A percentile compares a stretch with the other conserved stretches of the same genome.
These are phyloP conservation scores for Xerocomus brunneocitrinus DNA, from an alignment of 768 basidiomycete species.

Conservation along the genomic window DNA sequence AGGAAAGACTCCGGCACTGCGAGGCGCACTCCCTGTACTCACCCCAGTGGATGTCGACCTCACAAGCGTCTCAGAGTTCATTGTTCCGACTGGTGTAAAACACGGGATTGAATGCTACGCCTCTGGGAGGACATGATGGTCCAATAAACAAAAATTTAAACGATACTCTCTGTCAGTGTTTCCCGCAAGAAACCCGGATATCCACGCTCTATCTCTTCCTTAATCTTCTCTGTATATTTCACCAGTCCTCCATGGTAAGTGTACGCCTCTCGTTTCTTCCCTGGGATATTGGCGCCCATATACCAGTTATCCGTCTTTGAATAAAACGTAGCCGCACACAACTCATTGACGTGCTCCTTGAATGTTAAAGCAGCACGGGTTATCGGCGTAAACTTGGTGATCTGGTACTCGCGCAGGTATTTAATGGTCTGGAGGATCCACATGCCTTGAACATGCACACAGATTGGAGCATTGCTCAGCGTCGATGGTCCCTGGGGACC, in stretches of 20 bases:
- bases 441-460: not conserved
- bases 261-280: slow-evolving; percentile 4
- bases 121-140: no score
- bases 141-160: no score
- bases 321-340: not conserved
- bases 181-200: slow-evolving; percentile 11
- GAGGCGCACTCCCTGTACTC: no score
- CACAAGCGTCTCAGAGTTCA: no score
- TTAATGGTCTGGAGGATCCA: slow-evolving; percentile 13
- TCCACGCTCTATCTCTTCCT: slow-evolving; percentile 4
- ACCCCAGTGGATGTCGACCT: no score
- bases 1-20: no score
- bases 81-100: no score
- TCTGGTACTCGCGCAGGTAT: slow-evolving; percentile 5
- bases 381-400: slow-evolving; percentile 15
- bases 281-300: slow-evolving; percentile 8
- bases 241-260: slow-evolving; percentile 1
- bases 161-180: not conserved
- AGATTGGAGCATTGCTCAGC: slow-evolving; percentile 8
- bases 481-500: slow-evolving; percentile 11
- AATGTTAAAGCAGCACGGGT: slow-evolving; percentile 1
- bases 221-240: not conserved
- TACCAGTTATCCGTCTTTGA: slow-evolving; percentile 1
- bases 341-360: slow-evolving; percentile 10
- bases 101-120: no score